These are phyloP conservation scores for Torulaspora pretoriensis DNA, from an alignment of 1,139 yeast species.

Conservation along the genomic window DNA sequence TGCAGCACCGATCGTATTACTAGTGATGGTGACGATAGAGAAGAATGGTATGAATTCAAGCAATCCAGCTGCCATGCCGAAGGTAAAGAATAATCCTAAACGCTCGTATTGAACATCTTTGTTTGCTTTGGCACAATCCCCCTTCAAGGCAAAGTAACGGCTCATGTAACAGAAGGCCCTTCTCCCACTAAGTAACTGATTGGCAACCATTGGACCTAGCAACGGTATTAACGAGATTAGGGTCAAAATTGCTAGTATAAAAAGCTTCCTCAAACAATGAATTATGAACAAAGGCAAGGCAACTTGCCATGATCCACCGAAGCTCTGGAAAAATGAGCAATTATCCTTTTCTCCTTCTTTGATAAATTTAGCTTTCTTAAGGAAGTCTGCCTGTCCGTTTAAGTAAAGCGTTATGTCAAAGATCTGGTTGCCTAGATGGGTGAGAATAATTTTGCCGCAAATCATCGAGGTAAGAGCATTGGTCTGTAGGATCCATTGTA, in stretches of 20 bases:
- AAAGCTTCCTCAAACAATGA: constrained; percentile 6
- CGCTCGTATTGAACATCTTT: constrained; percentile 24
- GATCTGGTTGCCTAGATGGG: constrained; percentile 24
- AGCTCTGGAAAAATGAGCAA: constrained; percentile 9
- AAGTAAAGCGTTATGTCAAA: constrained; percentile 29
- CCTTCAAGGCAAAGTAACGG: constrained; percentile 21
- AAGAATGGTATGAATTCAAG: constrained; percentile 34
- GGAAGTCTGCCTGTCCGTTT: constrained; percentile 22
- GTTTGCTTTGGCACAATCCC: constrained; percentile 12
- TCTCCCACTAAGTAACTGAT: constrained; percentile 25
- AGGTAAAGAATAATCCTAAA: constrained; percentile 28
- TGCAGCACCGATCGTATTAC: constrained; percentile 35
- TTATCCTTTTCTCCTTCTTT: constrained; percentile 5
- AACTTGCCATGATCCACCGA: constrained; percentile 10
- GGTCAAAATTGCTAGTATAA: constrained; percentile 12
- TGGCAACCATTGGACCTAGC: constrained; percentile 30
- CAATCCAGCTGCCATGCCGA: constrained; percentile 35
- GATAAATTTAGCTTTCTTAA: constrained; percentile 20
- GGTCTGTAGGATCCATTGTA: constrained; percentile 30
- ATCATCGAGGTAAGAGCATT: constrained; percentile 26
- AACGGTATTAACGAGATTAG: constrained; percentile 28
- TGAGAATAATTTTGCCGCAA: constrained; percentile 24
- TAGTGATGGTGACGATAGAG: constrained; percentile 30
- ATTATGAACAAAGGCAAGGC: constrained; percentile 9
- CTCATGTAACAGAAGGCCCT: constrained; percentile 28